Evolutionary conservation across 2,329 filamentous ascomycete genomes (phyloP).

Genomic region (Metarhizium guizhouense): DNA sequence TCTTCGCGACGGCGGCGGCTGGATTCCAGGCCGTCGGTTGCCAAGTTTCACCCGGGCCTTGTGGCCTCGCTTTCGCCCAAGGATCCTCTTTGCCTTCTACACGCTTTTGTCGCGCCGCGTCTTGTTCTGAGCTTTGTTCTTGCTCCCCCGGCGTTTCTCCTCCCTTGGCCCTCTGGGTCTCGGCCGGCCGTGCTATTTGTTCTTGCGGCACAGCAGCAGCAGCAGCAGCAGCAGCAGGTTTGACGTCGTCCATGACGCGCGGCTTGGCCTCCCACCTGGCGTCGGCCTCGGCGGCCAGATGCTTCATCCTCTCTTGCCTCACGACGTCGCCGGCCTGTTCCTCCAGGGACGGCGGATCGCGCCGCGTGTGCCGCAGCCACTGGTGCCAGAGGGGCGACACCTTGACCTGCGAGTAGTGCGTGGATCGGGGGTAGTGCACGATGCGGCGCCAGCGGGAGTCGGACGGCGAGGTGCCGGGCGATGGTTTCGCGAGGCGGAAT

Average conservation of each 20-base stretch:
- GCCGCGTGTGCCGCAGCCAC: constrained; percentile 55
- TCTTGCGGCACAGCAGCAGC: not conserved
- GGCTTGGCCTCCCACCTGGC: constrained; percentile 54
- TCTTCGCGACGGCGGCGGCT: constrained; percentile 11
- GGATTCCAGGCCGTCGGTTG: constrained; percentile 57
- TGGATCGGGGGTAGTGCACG: constrained; percentile 46
- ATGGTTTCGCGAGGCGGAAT: constrained; percentile 43
- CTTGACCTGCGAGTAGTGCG: constrained; percentile 44
- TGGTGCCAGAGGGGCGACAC: constrained; percentile 59
- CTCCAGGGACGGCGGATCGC: constrained; percentile 41
- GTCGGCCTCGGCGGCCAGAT: constrained; percentile 52
- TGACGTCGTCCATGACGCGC: constrained; percentile 32
- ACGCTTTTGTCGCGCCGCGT: constrained; percentile 8
- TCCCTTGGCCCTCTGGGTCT: not conserved
- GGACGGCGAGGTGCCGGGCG: constrained; percentile 10
- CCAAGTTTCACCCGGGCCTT: constrained; percentile 54
- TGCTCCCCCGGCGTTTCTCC: not conserved
- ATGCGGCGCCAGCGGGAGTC: constrained; percentile 50
- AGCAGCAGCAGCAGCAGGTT: not conserved
- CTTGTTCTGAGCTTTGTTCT: not conserved
- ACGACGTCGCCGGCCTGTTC: constrained; percentile 47
- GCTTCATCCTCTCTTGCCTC: constrained; percentile 43
- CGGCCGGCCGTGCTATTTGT: not conserved
- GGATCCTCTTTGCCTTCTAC: constrained; percentile 32
- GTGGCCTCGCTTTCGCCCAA: constrained; percentile 42